Evolutionary conservation across 2,329 filamentous ascomycete genomes (phyloP).

Genomic region (Xylaria sp.): DNA sequence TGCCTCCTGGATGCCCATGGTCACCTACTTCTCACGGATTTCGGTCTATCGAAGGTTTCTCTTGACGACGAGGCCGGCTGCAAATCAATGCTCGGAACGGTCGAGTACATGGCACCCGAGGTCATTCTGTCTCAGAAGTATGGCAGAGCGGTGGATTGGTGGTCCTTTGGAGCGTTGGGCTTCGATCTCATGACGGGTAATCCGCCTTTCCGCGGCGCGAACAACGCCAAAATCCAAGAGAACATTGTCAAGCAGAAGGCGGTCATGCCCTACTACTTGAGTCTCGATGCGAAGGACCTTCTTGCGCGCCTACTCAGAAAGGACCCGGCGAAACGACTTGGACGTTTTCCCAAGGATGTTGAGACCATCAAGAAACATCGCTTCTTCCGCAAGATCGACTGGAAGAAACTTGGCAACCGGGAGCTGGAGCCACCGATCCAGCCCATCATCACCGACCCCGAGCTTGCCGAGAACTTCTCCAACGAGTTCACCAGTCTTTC

Average conservation of each 20-base stretch:
- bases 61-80: slow-evolving; percentile 65
- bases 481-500: slow-evolving; percentile 84
- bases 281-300: slow-evolving; percentile 87
- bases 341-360: slow-evolving; percentile 86
- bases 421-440: slow-evolving; percentile 85
- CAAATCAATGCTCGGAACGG: slow-evolving; percentile 87
- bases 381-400: slow-evolving; percentile 96
- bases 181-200: slow-evolving; percentile 90
- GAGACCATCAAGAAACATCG: slow-evolving; percentile 81
- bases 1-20: slow-evolving; percentile 88
- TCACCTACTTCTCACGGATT: slow-evolving; percentile 91
- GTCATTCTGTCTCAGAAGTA: slow-evolving; percentile 84
- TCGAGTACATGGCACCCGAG: slow-evolving; percentile 99
- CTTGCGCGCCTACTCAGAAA: slow-evolving; percentile 86
- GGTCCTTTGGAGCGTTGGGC: slow-evolving; percentile 90
- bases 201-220: slow-evolving; percentile 84
- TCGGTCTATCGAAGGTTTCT: slow-evolving; percentile 92
- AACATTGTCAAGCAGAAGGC: slow-evolving; percentile 95
- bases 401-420: slow-evolving; percentile 76
- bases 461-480: slow-evolving; percentile 93
- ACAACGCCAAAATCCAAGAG: slow-evolving; percentile 91
- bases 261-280: slow-evolving; percentile 80
- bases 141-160: slow-evolving; percentile 95
- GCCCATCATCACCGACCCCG: slow-evolving; percentile 90
- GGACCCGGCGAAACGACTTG: slow-evolving; percentile 84